Evolutionary conservation across 75 land plant genomes (phyloP), one percentile per base, ranked within the genome.

Genomic region (Sequoia sempervirens): DNA sequence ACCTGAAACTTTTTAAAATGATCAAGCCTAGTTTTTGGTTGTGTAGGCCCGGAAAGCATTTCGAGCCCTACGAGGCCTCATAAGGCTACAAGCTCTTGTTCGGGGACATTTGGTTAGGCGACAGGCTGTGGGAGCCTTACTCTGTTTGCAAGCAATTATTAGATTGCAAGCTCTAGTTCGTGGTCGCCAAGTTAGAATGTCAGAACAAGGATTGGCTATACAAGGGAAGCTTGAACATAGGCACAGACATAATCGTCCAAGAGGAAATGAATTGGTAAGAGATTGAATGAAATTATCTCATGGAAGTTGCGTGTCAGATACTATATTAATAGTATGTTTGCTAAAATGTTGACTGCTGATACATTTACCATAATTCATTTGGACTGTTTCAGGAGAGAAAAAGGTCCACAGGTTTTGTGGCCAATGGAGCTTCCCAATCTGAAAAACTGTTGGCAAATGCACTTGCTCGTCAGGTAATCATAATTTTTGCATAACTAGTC

Each of bases 91-190:
- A 83, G 98, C 96, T 3, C 89, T 96, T 14, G 85, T 95, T 66
- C 95, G 98, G 53, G 98, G 98, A n/a, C 95, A 93, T 84, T 58
- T 95, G 80, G 95, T 96, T 40, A 86, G 99, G 83, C 89, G 94
- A 84, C 99, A 97, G 87, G 99, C 99, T 58, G 90, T 92, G 81
- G 87, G 89, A 38, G 93, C 96, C 34, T 83, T 96, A n/a, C 85
- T 84, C 56, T 90, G 92, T 89, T 83, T 96, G 91, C 91, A 88
- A 64, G 93, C 91, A 36, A 90, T 97, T 78, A 90, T 97, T 1
- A 91, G 92, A 82, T 89, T 96, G 15, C 99, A 97, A 85, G 99
- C 99, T 38, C 75, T 91, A 28, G 89, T 86, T 84, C 95, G 99
- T 70, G 99, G 96, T 10, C 88, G 80, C 84, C 89, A 73, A 53